Conservation (phyloP, 2,329 filamentous ascomycete genomes). For the Nakataea oryzae region DNA sequence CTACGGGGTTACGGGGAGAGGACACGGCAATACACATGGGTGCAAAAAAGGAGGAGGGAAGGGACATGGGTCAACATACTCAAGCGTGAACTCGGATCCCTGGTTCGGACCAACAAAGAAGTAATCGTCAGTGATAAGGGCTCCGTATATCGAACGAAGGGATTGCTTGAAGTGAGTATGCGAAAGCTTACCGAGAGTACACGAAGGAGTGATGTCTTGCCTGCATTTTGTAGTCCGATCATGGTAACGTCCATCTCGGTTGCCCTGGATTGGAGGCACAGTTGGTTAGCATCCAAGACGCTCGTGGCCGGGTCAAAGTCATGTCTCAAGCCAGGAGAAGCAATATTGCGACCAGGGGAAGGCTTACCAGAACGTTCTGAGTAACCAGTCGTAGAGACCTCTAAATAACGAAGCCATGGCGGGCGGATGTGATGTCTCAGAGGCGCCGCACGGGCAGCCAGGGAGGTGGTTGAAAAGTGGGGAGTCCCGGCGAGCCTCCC, state of each 20-base stretch:
- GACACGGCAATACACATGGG: not conserved
- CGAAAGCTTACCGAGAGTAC: conserved; percentile 81
- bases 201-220: conserved; percentile 89
- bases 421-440: conserved; percentile 4
- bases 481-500: not conserved
- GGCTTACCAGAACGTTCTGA: conserved; percentile 89
- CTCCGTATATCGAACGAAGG: not conserved
- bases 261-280: conserved; percentile 49
- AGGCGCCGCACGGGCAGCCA: not conserved
- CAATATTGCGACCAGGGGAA: not conserved
- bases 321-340: not conserved
- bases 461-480: not conserved
- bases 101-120: conserved; percentile 32
- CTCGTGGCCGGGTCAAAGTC: too few species aligned
- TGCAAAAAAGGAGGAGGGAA: conserved; percentile 5
- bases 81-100: conserved; percentile 97
- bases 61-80: conserved; percentile 56
- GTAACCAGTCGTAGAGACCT: conserved; percentile 94
- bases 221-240: conserved; percentile 95
- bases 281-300: not conserved
- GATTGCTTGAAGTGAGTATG: not conserved
- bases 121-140: conserved; percentile 2
- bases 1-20: conserved; percentile 6
- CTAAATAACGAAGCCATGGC: conserved; percentile 87
- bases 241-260: conserved; percentile 99